phyloP scores from a whole-genome alignment of 345 rosid species.

The Eucalyptus marginata region DNA sequence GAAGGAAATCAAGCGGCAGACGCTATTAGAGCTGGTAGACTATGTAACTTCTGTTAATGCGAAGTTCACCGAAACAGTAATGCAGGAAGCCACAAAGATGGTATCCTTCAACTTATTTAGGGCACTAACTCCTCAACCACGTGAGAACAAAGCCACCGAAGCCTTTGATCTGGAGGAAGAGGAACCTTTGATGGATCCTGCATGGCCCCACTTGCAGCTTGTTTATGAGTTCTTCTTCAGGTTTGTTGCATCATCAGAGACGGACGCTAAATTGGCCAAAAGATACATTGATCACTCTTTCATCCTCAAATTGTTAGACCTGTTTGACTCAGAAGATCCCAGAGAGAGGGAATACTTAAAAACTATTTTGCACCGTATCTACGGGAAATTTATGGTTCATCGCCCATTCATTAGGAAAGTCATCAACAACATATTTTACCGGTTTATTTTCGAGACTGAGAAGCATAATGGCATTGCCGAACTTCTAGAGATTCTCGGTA shows the following conservation, averaged over 20 bases:
- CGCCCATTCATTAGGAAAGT: slow-evolving; percentile 8
- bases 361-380: slow-evolving; percentile 7
- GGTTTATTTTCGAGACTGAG: slow-evolving; percentile 6
- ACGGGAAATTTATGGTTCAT: slow-evolving; percentile 8
- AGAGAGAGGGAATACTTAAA: slow-evolving; percentile 9
- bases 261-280: slow-evolving; percentile 4
- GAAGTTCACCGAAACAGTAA: slow-evolving; percentile 1
- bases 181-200: slow-evolving; percentile 5
- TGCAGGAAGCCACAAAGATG: slow-evolving; percentile 7
- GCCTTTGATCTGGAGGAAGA: slow-evolving; percentile 9
- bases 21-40: slow-evolving; percentile 3
- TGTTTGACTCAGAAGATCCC: slow-evolving; percentile 9
- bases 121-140: slow-evolving; percentile 1
- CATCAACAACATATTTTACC: slow-evolving; percentile 7
- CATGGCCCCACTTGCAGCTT: slow-evolving; percentile 9
- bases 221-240: slow-evolving; percentile 7
- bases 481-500: slow-evolving; percentile 4
- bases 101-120: neutral
- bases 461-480: slow-evolving; percentile 9
- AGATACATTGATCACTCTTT: slow-evolving; percentile 9
- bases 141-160: neutral
- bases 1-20: slow-evolving; percentile 11
- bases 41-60: slow-evolving; percentile 3
- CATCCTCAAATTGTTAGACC: slow-evolving; percentile 4
- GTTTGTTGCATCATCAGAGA: slow-evolving; percentile 5